phyloP scores from a whole-genome alignment of 1,139 yeast genomes.

The Oligophagozyma castellii region DNA sequence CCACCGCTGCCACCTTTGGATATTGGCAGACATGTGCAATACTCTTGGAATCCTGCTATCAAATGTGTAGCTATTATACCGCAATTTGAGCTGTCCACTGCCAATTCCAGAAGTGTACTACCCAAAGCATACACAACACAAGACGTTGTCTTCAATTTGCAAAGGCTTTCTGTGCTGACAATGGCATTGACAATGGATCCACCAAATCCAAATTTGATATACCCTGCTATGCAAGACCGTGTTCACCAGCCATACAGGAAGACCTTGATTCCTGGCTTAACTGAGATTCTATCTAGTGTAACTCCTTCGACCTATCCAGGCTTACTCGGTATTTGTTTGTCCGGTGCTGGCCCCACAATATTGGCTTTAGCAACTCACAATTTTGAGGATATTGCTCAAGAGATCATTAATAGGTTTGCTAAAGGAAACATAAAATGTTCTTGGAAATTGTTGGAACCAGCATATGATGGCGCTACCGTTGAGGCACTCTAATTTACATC shows the following conservation, averaged over 20 bases:
- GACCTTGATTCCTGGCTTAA: slow-evolving; percentile 78
- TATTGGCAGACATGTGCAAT: slow-evolving; percentile 82
- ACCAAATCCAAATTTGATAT: slow-evolving; percentile 71
- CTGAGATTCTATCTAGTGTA: slow-evolving; percentile 64
- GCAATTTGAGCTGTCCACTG: slow-evolving; percentile 86
- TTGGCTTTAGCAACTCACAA: slow-evolving; percentile 83
- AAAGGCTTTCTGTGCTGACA: slow-evolving; percentile 58
- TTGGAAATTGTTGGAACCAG: slow-evolving; percentile 78
- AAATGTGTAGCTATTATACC: slow-evolving; percentile 89
- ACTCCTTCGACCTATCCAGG: slow-evolving; percentile 79
- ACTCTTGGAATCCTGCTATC: slow-evolving; percentile 68
- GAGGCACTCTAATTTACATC: slow-evolving; percentile 7
- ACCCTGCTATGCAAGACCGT: slow-evolving; percentile 92
- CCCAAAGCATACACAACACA: slow-evolving; percentile 68
- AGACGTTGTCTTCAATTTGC: slow-evolving; percentile 82
- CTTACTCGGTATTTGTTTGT: slow-evolving; percentile 80
- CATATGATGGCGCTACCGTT: slow-evolving; percentile 68
- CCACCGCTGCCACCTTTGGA: slow-evolving; percentile 77
- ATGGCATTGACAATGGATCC: slow-evolving; percentile 75
- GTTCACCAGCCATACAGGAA: slow-evolving; percentile 93
- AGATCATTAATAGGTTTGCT: slow-evolving; percentile 55
- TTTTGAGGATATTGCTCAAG: slow-evolving; percentile 70
- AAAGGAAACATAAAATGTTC: slow-evolving; percentile 55
- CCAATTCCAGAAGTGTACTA: slow-evolving; percentile 75
- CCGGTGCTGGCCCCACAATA: slow-evolving; percentile 98